Conservation (phyloP, 768 basidiomycete species). For the Boletus sp. region DNA sequence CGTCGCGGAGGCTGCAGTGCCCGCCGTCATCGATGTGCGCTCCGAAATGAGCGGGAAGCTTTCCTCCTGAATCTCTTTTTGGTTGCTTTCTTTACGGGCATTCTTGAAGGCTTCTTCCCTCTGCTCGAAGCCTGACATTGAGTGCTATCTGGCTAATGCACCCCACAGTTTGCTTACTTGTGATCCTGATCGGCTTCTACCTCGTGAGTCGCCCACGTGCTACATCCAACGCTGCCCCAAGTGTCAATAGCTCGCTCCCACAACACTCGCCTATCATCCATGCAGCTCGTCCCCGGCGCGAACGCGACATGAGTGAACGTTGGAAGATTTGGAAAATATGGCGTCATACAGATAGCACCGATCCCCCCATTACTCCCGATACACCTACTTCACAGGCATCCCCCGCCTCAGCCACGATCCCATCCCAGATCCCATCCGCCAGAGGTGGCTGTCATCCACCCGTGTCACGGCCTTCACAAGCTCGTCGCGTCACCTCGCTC, state of each 20-base stretch:
- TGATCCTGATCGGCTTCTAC: slow-evolving; percentile 29
- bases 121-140: background rate
- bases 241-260: background rate
- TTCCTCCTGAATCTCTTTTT: background rate
- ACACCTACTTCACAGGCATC: slow-evolving; percentile 4
- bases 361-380: background rate
- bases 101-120: background rate
- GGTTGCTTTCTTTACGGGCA: background rate
- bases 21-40: background rate
- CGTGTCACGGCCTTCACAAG: slow-evolving; percentile 7
- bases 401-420: background rate
- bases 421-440: background rate
- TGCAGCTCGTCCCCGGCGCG: background rate
- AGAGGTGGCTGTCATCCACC: background rate
- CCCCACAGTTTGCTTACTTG: slow-evolving; percentile 21
- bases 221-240: slow-evolving; percentile 1
- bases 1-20: background rate
- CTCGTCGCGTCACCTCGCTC: slow-evolving; percentile 20
- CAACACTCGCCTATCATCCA: slow-evolving; percentile 3
- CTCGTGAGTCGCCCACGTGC: slow-evolving; percentile 20
- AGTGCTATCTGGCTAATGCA: slow-evolving; percentile 10
- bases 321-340: slow-evolving; percentile 22
- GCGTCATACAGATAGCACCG: background rate
- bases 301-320: slow-evolving; percentile 2
- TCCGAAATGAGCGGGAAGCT: background rate